Percentiles rank a stretch among this genome's conserved stretches.
These are phyloP conservation scores for Blyttiomyces sp. DNA, from an alignment of 371 early-diverging fungal genomes.

Conservation along the genomic window DNA sequence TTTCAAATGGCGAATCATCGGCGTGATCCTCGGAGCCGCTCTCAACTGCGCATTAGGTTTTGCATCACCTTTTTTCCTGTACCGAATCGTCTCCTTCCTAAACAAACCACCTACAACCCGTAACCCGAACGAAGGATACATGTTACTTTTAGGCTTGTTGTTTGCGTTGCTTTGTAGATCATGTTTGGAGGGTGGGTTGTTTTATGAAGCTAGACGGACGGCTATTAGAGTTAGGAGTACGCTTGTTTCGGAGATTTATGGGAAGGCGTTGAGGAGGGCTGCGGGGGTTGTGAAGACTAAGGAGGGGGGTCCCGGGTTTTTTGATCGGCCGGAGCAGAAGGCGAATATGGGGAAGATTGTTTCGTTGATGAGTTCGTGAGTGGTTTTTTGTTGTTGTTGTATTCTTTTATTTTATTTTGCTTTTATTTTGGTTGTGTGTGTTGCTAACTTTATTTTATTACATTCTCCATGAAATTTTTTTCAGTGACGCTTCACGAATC, in stretches of 20 bases:
- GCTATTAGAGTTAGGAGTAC: constrained; percentile 28
- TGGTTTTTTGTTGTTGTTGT: too few relatives aligned
- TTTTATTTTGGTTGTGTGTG: too few relatives aligned
- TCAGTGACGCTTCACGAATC: constrained; percentile 35
- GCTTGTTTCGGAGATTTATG: constrained; percentile 38
- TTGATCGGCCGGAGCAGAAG: constrained; percentile 15
- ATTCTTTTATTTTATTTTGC: too few relatives aligned
- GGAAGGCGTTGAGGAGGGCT: constrained; percentile 32
- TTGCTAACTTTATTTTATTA: too few relatives aligned
- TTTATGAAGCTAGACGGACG: constrained; percentile 26
- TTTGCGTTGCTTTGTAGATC: constrained; percentile 4
- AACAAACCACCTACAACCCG: constrained; percentile 15
- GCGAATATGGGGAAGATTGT: too few relatives aligned
- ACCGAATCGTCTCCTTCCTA: constrained; percentile 32
- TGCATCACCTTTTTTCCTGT: constrained; percentile 35
- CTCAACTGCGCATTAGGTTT: constrained; percentile 15
- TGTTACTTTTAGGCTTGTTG: constrained; percentile 26
- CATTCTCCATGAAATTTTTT: too few relatives aligned
- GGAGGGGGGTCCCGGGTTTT: neutral
- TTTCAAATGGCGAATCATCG: too few relatives aligned
- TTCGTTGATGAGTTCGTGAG: too few relatives aligned
- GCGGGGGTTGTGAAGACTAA: constrained; percentile 13
- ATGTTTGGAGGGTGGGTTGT: constrained; percentile 19
- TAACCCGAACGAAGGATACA: constrained; percentile 8
- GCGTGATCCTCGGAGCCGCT: too few relatives aligned